Base-by-base conservation (phyloP, 2,329 filamentous ascomycete genomes). In the Phaeophleospora eucalypticola region DNA sequence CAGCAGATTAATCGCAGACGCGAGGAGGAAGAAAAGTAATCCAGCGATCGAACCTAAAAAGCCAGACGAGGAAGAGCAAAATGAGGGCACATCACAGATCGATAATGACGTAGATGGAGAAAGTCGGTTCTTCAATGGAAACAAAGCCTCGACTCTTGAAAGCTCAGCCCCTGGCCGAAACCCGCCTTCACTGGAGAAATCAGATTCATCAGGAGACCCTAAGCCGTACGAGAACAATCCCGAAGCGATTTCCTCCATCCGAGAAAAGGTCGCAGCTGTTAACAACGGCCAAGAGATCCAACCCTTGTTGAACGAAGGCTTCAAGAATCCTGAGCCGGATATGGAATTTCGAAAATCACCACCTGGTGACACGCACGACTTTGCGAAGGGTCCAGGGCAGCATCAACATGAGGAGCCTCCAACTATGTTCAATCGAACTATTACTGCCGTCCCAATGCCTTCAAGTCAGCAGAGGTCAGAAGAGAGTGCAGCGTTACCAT, bases 1-100 rank as follows among this genome's bases (percentile, higher is more conserved):
- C 65, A 82, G 83, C 51, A 78, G 85, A 36, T 67, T 98, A 36
- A 91, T 97, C 58, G 84, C 83, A 2, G 83, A 79, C 57, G 93
- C 91, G 14, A 79, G 80, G 51, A 74, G 72, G 66, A 80, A 77
- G 58, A 78, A 68, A 53, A 59, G 46, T 39, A 55, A 58, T 9
- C 48, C 45, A 4, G 49, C 53, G 19, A 41, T 57, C 46, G 56
- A 52, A 24, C 18, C 47, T 14, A 2, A 36, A 10, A 50, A 58
- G n/a, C 37, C 46, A 24, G 21, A 48, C 16, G 45, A 59, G 19
- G 40, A 41, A 29, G 27, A 33, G 39, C 36, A 18, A 17, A 18
- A 16, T 35, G 27, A 4, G 21, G 41, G 43, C 33, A 39, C 14
- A 19, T 17, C 46, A 45, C 7, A 29, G 12, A 29, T 12, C 24